A percentile compares a stretch with the other conserved stretches of the same genome.
phyloP scores from a whole-genome alignment of 495 filamentous ascomycete species.

The Neurospora intermedia region DNA sequence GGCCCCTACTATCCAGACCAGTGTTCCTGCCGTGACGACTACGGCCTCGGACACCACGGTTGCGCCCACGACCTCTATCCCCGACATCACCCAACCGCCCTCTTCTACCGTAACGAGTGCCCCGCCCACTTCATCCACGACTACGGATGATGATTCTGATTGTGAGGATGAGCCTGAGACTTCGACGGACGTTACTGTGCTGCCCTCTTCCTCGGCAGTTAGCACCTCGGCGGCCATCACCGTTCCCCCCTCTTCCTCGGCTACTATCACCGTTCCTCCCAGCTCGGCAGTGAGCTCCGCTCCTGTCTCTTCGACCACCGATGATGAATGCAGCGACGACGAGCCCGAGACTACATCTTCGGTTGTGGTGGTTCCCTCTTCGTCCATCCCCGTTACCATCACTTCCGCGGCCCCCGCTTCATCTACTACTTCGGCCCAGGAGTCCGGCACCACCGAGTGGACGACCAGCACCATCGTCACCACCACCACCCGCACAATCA shows the following conservation, averaged over 20 bases:
- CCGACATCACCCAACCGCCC: neutral
- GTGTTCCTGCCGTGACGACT: neutral
- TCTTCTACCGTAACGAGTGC: neutral
- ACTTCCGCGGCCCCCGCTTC: neutral
- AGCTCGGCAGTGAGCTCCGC: neutral
- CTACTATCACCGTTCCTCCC: neutral
- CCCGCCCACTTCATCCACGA: slow-evolving; percentile 11
- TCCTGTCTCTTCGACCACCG: neutral
- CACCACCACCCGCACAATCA: slow-evolving; percentile 47
- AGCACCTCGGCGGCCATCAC: neutral
- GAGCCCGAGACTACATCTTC: neutral
- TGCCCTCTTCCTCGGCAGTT: neutral
- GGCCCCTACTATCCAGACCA: slow-evolving; percentile 2
- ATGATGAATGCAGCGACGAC: neutral
- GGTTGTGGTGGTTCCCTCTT: neutral
- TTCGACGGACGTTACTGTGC: neutral
- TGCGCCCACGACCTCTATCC: neutral
- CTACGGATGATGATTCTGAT: slow-evolving; percentile 8
- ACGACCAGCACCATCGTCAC: slow-evolving; percentile 48
- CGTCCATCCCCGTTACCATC: neutral
- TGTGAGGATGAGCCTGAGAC: neutral
- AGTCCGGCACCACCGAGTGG: slow-evolving; percentile 13
- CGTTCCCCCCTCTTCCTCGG: neutral
- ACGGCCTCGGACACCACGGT: neutral
- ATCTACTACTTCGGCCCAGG: neutral